A percentile compares a stretch with the other conserved stretches of the same genome.
Conservation (phyloP, 2,329 filamentous ascomycete genomes). For the Talaromyces albobiverticillius region DNA sequence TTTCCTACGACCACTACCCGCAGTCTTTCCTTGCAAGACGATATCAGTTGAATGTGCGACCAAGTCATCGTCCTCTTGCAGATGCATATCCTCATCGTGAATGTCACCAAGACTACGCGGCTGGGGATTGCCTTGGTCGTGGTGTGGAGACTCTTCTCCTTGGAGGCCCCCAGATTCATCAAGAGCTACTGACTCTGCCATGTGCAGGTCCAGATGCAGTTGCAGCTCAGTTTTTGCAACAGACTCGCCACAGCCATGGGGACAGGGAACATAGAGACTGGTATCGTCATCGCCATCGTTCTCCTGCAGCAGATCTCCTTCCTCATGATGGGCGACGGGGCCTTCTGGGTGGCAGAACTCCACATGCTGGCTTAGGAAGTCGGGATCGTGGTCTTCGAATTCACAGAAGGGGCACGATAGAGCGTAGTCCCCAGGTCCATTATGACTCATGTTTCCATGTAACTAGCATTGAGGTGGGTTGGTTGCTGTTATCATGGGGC, state of each 20-base stretch:
- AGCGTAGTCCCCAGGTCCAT: neutral
- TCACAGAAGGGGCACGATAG: slow-evolving; percentile 45
- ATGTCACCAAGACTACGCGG: neutral
- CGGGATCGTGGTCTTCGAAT: slow-evolving; percentile 38
- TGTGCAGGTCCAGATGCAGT: slow-evolving; percentile 60
- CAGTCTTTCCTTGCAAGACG: slow-evolving; percentile 2
- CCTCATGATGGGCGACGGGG: too few relatives aligned
- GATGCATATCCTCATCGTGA: neutral
- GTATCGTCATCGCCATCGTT: slow-evolving; percentile 16
- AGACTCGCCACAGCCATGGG: slow-evolving; percentile 60
- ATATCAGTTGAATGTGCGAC: slow-evolving; percentile 2
- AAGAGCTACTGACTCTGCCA: slow-evolving; percentile 46
- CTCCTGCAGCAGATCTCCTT: neutral
- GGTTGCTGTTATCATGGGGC: neutral
- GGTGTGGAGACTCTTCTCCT: neutral
- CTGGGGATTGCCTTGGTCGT: neutral
- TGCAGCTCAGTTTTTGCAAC: slow-evolving; percentile 53
- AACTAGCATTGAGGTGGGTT: neutral
- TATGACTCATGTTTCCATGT: slow-evolving; percentile 1
- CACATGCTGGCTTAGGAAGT: slow-evolving; percentile 43
- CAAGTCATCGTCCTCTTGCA: neutral
- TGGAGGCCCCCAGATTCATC: slow-evolving; percentile 31
- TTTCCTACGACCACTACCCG: slow-evolving; percentile 1
- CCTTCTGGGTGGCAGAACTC: slow-evolving; percentile 44
- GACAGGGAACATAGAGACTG: slow-evolving; percentile 51